A percentile compares a stretch with the other conserved stretches of the same genome.
These are phyloP conservation scores for Pelargonium australe DNA, from an alignment of 441 rosid genomes.

Conservation along the genomic window DNA sequence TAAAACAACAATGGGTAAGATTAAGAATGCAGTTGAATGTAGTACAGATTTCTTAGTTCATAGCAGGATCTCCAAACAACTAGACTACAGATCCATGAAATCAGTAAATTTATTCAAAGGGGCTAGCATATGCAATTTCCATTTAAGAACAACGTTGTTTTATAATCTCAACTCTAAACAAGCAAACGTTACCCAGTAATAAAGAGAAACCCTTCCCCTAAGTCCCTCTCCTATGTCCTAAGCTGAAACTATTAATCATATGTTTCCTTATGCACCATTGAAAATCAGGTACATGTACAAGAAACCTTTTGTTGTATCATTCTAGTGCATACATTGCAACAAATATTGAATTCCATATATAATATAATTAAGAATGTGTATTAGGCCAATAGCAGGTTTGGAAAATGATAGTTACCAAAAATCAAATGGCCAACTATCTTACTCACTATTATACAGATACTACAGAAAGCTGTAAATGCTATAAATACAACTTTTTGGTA, in stretches of 20 bases:
- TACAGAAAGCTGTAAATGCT: background rate
- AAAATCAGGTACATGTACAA: background rate
- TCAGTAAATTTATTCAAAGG: background rate
- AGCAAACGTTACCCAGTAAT: background rate
- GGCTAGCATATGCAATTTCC: background rate
- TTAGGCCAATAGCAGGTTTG: background rate
- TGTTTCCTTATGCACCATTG: background rate
- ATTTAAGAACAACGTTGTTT: background rate
- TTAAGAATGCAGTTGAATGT: background rate
- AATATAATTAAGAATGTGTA: background rate
- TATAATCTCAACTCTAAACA: background rate
- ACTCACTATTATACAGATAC: background rate
- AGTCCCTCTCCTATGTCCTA: background rate
- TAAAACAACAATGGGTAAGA: background rate
- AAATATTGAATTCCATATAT: background rate
- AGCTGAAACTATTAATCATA: background rate
- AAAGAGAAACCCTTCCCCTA: background rate
- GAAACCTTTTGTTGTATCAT: background rate
- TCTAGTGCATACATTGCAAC: background rate
- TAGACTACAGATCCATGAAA: background rate
- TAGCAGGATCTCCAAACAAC: slow-evolving; percentile 2
- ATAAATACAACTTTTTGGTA: background rate
- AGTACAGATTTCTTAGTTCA: background rate
- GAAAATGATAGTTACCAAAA: background rate
- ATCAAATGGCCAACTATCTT: background rate